Evolutionary conservation across 257 asterid species (phyloP).

Genomic region (Linderniella brevidens): DNA sequence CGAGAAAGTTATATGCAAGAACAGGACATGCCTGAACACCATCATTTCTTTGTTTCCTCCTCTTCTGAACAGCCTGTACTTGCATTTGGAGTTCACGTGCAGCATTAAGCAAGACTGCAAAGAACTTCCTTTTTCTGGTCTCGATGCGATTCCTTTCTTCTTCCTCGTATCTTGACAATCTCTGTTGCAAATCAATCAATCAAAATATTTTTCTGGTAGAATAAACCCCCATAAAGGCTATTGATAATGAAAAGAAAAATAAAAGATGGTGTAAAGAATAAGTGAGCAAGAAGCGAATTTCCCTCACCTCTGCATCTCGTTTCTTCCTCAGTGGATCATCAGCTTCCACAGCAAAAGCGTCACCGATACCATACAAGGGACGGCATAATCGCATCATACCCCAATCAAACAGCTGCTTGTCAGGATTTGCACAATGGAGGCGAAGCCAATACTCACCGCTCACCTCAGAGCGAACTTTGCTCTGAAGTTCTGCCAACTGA

Average conservation of each 20-base stretch:
- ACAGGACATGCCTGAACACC: slow-evolving; percentile 65
- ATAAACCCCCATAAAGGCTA: slow-evolving; percentile 5
- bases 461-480: slow-evolving; percentile 77
- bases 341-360: slow-evolving; percentile 74
- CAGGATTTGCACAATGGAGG: slow-evolving; percentile 66
- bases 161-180: slow-evolving; percentile 81
- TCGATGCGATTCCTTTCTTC: slow-evolving; percentile 79
- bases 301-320: slow-evolving; percentile 79
- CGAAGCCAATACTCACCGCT: slow-evolving; percentile 94
- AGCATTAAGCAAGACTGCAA: slow-evolving; percentile 75
- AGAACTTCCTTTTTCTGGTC: slow-evolving; percentile 73
- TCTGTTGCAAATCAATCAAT: slow-evolving; percentile 31
- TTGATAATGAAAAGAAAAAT: slow-evolving; percentile 1
- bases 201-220: slow-evolving; percentile 9
- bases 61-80: slow-evolving; percentile 80
- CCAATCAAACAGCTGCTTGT: slow-evolving; percentile 92
- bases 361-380: slow-evolving; percentile 87
- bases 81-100: slow-evolving; percentile 90
- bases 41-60: slow-evolving; percentile 88
- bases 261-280: slow-evolving; percentile 2
- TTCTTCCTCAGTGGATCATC: slow-evolving; percentile 91
- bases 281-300: not conserved
- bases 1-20: not conserved
- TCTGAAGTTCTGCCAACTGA: slow-evolving; percentile 78
- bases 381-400: slow-evolving; percentile 84